Evolutionary conservation across 2,329 filamentous ascomycete species (phyloP).

Genomic region (Furcasterigmium sp.): DNA sequence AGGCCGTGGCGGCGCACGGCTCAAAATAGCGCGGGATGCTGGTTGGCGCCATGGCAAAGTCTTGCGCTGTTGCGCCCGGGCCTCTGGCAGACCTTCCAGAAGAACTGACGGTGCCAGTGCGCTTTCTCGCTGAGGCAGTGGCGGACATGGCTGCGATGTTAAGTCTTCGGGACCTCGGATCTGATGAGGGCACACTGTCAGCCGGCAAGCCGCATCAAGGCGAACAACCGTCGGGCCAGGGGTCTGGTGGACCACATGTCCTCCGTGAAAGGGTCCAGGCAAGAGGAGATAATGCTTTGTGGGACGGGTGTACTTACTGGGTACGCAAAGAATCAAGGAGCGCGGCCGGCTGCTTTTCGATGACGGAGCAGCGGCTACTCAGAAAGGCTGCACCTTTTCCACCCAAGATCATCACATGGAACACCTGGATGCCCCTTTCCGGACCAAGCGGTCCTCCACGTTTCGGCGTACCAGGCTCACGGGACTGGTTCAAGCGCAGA

Average conservation of each 20-base stretch:
- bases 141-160: conserved; percentile 51
- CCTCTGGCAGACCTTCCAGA: conserved; percentile 45
- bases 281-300: conserved; percentile 18
- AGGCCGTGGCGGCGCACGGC: conserved; percentile 84
- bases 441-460: conserved; percentile 17
- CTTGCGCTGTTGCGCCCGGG: conserved; percentile 38
- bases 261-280: not conserved
- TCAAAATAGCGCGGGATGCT: conserved; percentile 61
- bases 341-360: conserved; percentile 11
- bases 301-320: conserved; percentile 35
- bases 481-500: conserved; percentile 5
- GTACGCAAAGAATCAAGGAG: conserved; percentile 10
- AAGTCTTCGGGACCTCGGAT: conserved; percentile 19
- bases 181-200: conserved; percentile 15
- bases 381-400: conserved; percentile 25
- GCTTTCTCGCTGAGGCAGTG: conserved; percentile 51
- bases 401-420: conserved; percentile 31
- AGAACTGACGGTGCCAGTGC: conserved; percentile 54
- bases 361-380: conserved; percentile 12
- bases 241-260: conserved; percentile 11
- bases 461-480: conserved; percentile 11
- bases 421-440: conserved; percentile 22
- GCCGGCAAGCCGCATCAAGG: conserved; percentile 16
- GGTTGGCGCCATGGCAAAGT: conserved; percentile 48
- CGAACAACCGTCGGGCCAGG: conserved; percentile 14